phyloP scores from a whole-genome alignment of 2,329 filamentous ascomycete species.

The Stylonectria norvegica region DNA sequence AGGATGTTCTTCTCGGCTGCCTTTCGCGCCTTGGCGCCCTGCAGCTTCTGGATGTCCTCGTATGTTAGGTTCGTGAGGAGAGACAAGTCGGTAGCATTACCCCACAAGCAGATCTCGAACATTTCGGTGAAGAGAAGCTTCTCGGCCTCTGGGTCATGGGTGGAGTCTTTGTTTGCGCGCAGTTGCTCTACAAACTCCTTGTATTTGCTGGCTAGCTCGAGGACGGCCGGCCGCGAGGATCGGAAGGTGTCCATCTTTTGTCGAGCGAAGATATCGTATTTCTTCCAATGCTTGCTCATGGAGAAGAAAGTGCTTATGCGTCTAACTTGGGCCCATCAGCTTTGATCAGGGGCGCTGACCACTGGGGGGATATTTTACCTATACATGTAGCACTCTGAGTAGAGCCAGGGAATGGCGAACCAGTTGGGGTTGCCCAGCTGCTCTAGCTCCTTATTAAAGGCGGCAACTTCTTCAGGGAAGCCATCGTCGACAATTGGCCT shows the following conservation, averaged over 20 bases:
- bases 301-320: slow-evolving; percentile 78
- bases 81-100: slow-evolving; percentile 91
- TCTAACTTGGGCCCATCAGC: slow-evolving; percentile 33
- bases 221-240: slow-evolving; percentile 80
- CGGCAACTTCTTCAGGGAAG: slow-evolving; percentile 70
- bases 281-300: slow-evolving; percentile 77
- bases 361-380: slow-evolving; percentile 44
- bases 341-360: not conserved
- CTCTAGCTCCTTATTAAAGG: slow-evolving; percentile 83
- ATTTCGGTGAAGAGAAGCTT: slow-evolving; percentile 83
- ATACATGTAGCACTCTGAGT: slow-evolving; percentile 91
- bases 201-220: slow-evolving; percentile 79
- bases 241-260: slow-evolving; percentile 92
- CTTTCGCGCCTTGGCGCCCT: slow-evolving; percentile 84
- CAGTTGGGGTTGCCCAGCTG: slow-evolving; percentile 71
- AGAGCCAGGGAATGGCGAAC: slow-evolving; percentile 87
- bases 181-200: slow-evolving; percentile 68
- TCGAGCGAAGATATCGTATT: slow-evolving; percentile 82
- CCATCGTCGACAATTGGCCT: slow-evolving; percentile 77
- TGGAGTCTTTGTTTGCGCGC: slow-evolving; percentile 48
- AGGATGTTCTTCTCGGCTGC: slow-evolving; percentile 87
- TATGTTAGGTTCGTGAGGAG: slow-evolving; percentile 87
- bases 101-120: slow-evolving; percentile 96
- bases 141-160: slow-evolving; percentile 64
- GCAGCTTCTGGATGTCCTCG: slow-evolving; percentile 94